phyloP scores from a whole-genome alignment of 192 early-diverging fungal genomes.

The Umbelopsis ramanniana region DNA sequence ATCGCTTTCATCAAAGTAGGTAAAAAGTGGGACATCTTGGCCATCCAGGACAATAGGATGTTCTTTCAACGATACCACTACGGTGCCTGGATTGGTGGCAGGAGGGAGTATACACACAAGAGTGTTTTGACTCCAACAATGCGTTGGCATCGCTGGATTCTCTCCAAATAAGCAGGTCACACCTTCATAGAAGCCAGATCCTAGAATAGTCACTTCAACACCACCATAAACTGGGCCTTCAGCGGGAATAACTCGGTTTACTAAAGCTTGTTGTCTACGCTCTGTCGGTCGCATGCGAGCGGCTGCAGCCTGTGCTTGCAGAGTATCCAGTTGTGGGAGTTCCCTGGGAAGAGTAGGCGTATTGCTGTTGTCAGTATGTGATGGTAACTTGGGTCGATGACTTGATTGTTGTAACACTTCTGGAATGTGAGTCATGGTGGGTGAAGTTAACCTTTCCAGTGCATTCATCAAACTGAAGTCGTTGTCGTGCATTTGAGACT shows the following conservation, averaged over 20 bases:
- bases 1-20: conserved; percentile 71
- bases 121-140: conserved; percentile 72
- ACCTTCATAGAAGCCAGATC: conserved; percentile 72
- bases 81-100: conserved; percentile 63
- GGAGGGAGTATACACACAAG: conserved; percentile 80
- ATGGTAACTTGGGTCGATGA: background rate
- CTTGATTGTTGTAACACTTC: background rate
- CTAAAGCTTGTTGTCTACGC: conserved; percentile 31
- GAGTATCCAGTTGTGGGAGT: background rate
- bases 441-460: background rate
- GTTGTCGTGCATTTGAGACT: background rate
- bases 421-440: background rate
- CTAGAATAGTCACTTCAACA: conserved; percentile 73
- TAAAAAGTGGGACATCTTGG: conserved; percentile 48
- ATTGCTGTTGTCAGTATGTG: conserved; percentile 28
- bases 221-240: conserved; percentile 84
- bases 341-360: background rate
- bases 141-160: conserved; percentile 61
- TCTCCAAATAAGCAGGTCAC: conserved; percentile 79
- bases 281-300: conserved; percentile 1
- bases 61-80: conserved; percentile 54
- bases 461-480: conserved; percentile 5
- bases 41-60: conserved; percentile 39
- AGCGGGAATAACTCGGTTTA: conserved; percentile 71
- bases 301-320: background rate